Conservation (phyloP, 202 grass and related monocot species). For the Setaria italica region DNA sequence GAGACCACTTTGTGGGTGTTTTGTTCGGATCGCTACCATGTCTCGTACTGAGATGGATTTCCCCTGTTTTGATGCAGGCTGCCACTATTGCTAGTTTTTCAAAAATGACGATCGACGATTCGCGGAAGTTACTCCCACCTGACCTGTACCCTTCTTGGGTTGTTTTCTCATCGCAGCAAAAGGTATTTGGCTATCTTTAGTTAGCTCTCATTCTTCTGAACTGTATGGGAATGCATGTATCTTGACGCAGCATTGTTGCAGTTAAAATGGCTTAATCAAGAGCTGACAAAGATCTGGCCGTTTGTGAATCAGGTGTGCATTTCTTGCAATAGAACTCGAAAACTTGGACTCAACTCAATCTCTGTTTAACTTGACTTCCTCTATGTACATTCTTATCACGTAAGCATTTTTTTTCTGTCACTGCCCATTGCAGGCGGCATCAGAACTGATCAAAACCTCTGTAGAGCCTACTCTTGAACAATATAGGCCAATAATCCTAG, state of each 20-base stretch:
- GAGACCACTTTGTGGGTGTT: not conserved
- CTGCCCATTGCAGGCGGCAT: conserved; percentile 74
- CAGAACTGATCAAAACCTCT: conserved; percentile 82
- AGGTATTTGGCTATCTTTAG: conserved; percentile 61
- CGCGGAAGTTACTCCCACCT: conserved; percentile 79
- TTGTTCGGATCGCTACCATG: not conserved
- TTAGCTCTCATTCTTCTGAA: not conserved
- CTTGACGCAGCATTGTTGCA: conserved; percentile 47
- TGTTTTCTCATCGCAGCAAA: conserved; percentile 85
- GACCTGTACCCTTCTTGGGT: conserved; percentile 90
- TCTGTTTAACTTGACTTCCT: conserved; percentile 12
- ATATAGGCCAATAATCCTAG: conserved; percentile 80
- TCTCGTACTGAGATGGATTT: not conserved
- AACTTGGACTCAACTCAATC: conserved; percentile 11
- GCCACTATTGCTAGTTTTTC: conserved; percentile 84
- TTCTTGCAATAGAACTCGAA: conserved; percentile 18
- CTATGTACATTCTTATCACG: conserved; percentile 13
- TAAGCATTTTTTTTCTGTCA: conserved; percentile 36
- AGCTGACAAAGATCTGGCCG: conserved; percentile 95
- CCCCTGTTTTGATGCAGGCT: conserved; percentile 61
- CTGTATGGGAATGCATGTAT: conserved; percentile 34
- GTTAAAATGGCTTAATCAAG: conserved; percentile 97
- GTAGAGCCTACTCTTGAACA: conserved; percentile 94
- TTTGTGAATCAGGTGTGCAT: conserved; percentile 68
- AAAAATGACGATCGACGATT: conserved; percentile 93